Conservation (phyloP, 352 stramenopile species). For the Phytopythium aichiense region DNA sequence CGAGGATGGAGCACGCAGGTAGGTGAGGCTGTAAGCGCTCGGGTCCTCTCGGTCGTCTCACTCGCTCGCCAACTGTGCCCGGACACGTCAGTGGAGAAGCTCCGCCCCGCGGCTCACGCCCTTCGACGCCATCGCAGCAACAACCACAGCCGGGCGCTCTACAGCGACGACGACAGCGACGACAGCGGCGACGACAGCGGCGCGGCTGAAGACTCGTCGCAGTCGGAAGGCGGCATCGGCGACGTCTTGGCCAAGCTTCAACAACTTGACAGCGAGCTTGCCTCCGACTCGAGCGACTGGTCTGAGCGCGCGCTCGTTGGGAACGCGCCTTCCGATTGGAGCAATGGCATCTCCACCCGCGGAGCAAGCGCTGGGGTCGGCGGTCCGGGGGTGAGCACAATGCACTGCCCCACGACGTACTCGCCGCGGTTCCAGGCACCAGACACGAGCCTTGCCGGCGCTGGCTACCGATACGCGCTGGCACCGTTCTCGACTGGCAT, state of each 20-base stretch:
- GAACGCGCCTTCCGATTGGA: neutral
- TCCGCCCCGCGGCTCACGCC: neutral
- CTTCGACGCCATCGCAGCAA: neutral
- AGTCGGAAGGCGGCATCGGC: slow-evolving; percentile 12
- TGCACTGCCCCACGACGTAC: neutral
- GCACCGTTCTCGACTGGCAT: slow-evolving; percentile 4
- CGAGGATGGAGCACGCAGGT: slow-evolving; percentile 30
- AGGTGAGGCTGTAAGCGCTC: neutral
- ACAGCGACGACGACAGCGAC: slow-evolving; percentile 5
- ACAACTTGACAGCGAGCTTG: slow-evolving; percentile 20
- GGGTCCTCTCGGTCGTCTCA: neutral
- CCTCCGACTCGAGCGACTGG: slow-evolving; percentile 16
- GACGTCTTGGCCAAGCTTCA: slow-evolving; percentile 16
- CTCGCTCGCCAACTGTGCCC: neutral
- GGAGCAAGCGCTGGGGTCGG: neutral
- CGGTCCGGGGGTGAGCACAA: no score
- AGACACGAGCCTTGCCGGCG: neutral
- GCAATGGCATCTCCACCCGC: neutral
- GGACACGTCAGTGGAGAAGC: neutral
- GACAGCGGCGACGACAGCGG: slow-evolving; percentile 2
- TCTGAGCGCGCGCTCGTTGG: neutral
- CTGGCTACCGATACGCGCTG: neutral
- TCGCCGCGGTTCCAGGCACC: neutral
- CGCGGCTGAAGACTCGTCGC: neutral
- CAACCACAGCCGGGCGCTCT: neutral